Evolutionary conservation across 139 green algal genomes (phyloP).

Genomic region (Chlorella ohadii): DNA sequence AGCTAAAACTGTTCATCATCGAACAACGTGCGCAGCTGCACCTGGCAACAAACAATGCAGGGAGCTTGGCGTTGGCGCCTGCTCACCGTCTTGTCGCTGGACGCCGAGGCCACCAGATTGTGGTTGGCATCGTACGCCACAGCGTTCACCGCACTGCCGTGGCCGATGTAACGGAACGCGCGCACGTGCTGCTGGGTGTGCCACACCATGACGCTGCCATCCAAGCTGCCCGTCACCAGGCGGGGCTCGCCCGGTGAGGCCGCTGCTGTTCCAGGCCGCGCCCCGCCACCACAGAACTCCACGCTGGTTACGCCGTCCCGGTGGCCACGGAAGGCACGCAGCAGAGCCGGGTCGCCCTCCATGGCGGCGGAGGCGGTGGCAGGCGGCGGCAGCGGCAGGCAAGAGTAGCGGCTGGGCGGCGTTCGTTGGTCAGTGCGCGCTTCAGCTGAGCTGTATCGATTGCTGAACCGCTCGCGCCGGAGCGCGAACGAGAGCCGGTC

Average conservation of each 20-base stretch:
- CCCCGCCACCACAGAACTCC: constrained; percentile 69
- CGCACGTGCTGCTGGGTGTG: constrained; percentile 78
- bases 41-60: too few relatives aligned
- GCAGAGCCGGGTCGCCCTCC: constrained; percentile 80
- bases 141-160: constrained; percentile 85
- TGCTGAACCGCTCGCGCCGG: too few relatives aligned
- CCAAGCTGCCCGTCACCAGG: constrained; percentile 76
- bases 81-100: constrained; percentile 81
- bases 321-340: constrained; percentile 87
- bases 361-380: too few relatives aligned
- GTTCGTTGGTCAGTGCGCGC: too few relatives aligned
- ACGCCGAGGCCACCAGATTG: constrained; percentile 82
- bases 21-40: too few relatives aligned
- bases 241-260: constrained; percentile 45
- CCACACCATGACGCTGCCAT: constrained; percentile 90
- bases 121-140: constrained; percentile 78
- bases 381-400: too few relatives aligned
- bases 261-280: too few relatives aligned
- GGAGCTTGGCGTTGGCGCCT: too few relatives aligned
- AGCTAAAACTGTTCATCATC: too few relatives aligned
- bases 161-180: constrained; percentile 82
- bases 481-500: too few relatives aligned
- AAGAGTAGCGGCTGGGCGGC: too few relatives aligned
- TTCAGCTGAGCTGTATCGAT: too few relatives aligned
- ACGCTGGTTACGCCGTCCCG: constrained; percentile 82